These are phyloP conservation scores for Clarireedia paspali DNA, from an alignment of 2,329 filamentous ascomycete species.

Conservation along the genomic window DNA sequence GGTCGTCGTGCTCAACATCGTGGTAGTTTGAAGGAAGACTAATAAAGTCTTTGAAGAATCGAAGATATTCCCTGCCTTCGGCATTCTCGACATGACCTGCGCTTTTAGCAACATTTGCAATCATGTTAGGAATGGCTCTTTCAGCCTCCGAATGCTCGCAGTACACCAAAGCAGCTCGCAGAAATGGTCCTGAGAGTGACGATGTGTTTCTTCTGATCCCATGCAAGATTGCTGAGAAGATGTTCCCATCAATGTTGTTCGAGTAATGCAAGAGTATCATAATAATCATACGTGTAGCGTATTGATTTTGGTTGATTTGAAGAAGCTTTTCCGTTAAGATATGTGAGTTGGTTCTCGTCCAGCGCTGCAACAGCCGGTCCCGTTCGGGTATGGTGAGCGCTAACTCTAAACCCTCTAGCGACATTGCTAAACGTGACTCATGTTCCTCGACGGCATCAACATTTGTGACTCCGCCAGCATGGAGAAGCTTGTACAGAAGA, in stretches of 20 bases:
- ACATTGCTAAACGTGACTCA: neutral
- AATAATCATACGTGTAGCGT: constrained; percentile 48
- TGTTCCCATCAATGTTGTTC: constrained; percentile 37
- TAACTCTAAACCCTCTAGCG: constrained; percentile 19
- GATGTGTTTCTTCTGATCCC: constrained; percentile 22
- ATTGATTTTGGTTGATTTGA: constrained; percentile 48
- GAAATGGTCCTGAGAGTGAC: constrained; percentile 19
- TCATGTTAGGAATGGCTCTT: constrained; percentile 15
- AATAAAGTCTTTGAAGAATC: constrained; percentile 27
- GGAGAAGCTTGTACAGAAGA: constrained; percentile 35
- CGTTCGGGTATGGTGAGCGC: constrained; percentile 41
- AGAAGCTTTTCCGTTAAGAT: constrained; percentile 62
- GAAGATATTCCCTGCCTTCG: constrained; percentile 26
- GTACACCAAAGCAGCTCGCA: constrained; percentile 26
- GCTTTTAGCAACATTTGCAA: constrained; percentile 19
- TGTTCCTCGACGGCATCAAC: neutral
- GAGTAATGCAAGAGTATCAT: constrained; percentile 43
- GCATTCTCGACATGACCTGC: constrained; percentile 20
- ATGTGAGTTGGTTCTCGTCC: constrained; percentile 34
- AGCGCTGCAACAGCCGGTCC: constrained; percentile 38
- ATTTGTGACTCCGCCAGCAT: constrained; percentile 19
- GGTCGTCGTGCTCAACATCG: constrained; percentile 31
- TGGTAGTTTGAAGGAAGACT: constrained; percentile 10
- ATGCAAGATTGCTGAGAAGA: constrained; percentile 36
- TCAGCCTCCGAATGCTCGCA: constrained; percentile 23